phyloP scores from a whole-genome alignment of 805 yeast species.

The Cyberlindnera nakhonratchasimensis region DNA sequence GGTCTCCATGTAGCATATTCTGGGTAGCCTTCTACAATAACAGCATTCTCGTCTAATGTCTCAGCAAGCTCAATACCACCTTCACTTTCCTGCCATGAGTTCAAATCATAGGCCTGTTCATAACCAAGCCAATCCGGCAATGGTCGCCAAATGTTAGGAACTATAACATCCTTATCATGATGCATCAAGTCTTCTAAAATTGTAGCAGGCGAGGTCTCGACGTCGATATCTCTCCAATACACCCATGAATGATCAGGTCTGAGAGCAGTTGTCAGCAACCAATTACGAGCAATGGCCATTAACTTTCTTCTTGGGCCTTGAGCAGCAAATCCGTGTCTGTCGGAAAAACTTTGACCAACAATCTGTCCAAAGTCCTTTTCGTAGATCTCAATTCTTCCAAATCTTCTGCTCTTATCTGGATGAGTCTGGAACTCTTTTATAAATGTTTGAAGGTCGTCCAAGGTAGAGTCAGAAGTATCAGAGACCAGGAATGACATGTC shows the following conservation, averaged over 20 bases:
- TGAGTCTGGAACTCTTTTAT: slow-evolving; percentile 63
- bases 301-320: slow-evolving; percentile 93
- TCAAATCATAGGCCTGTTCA: slow-evolving; percentile 81
- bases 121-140: slow-evolving; percentile 82
- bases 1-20: slow-evolving; percentile 99
- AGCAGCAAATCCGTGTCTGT: slow-evolving; percentile 92
- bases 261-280: slow-evolving; percentile 83
- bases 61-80: slow-evolving; percentile 79
- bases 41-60: slow-evolving; percentile 84
- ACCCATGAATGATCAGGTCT: slow-evolving; percentile 94
- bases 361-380: slow-evolving; percentile 93
- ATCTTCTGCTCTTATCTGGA: slow-evolving; percentile 56
- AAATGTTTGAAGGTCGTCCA: slow-evolving; percentile 58
- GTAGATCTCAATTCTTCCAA: slow-evolving; percentile 82
- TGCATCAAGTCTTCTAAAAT: slow-evolving; percentile 90
- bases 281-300: slow-evolving; percentile 95
- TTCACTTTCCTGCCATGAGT: slow-evolving; percentile 83
- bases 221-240: slow-evolving; percentile 97
- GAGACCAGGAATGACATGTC: slow-evolving; percentile 84
- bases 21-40: slow-evolving; percentile 94
- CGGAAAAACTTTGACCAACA: slow-evolving; percentile 89
- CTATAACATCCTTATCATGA: slow-evolving; percentile 87
- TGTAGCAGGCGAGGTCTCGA: slow-evolving; percentile 84
- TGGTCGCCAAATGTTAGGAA: slow-evolving; percentile 93
- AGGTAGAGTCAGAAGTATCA: slow-evolving; percentile 86